Base-by-base conservation (phyloP, 345 rosid genomes). In the Hypericum perforatum region DNA sequence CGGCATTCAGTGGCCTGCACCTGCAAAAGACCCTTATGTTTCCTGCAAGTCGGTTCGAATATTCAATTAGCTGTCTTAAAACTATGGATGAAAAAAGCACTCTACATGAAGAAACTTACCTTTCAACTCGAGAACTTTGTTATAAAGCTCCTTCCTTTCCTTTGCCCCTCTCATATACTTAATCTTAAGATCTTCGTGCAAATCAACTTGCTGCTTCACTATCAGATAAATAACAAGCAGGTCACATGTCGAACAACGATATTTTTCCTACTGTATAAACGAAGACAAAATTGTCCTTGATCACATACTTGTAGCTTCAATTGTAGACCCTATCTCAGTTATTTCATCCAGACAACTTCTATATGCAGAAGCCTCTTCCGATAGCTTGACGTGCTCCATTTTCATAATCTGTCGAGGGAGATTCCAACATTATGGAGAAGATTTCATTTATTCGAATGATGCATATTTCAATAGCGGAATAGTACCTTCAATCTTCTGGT, bases 11-110 rank as follows among this genome's bases (percentile, higher is more conserved):
- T 61, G 96, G 94, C 61, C 98, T 73, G 55, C 98, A 92, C 55
- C 96, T 73, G 75, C 98, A 92, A 73, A 83, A 83, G 69, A 92
- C 96, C 76, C 92, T 77, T 61, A 92, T 92, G 64, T 92, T 92
- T 69, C 98, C 98, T 92, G 89, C 45, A 76, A 68, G 43, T 54
- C 46, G 56, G 37, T 12, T 41, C 55, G 36, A 5, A 8, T 7
- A 48, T 29, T 66, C 59, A 50, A 57, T 52, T 36, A 70, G 45
- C 53, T 53, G 49, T 37, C 58, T 37, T 53, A 50, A 48, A 12
- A 22, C 32, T 22, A 22, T 22, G 32, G 52, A 43, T 57, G 41
- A 49, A 53, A 43, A 52, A 39, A 6, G 49, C 60, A 49, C 52
- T 44, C 52, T 29, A 56, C 15, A 16, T 37, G 16, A 38, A 48